A percentile compares a stretch with the other conserved stretches of the same genome.
phyloP scores from a whole-genome alignment of 306 rosid species.

The Lagenaria siceraria region DNA sequence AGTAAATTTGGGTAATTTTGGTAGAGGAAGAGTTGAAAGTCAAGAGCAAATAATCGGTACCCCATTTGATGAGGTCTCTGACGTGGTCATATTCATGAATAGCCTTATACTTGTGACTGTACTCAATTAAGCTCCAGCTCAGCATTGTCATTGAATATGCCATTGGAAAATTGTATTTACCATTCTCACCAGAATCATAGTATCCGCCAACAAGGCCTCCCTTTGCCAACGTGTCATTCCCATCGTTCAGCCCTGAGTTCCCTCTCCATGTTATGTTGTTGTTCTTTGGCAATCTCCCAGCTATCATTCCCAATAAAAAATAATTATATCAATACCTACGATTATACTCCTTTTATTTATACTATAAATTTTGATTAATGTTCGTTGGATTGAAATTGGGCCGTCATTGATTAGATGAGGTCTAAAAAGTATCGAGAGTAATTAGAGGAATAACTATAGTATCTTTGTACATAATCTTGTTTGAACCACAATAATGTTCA shows the following conservation, averaged over 20 bases:
- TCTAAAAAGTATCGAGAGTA: too few species aligned
- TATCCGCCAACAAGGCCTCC: conserved; percentile 53
- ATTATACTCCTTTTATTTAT: too few species aligned
- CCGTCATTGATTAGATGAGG: too few species aligned
- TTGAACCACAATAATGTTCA: too few species aligned
- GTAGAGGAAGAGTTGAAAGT: conserved; percentile 55
- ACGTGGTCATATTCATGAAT: conserved; percentile 26
- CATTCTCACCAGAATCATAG: conserved; percentile 66
- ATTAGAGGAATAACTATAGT: too few species aligned
- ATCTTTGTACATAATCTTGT: too few species aligned
- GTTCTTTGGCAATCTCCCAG: conserved; percentile 32
- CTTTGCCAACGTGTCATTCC: conserved; percentile 20
- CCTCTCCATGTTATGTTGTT: conserved; percentile 50
- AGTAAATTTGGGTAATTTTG: conserved; percentile 29
- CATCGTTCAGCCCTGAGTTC: conserved; percentile 45
- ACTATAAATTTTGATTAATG: too few species aligned
- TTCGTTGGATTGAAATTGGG: too few species aligned
- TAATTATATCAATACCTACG: too few species aligned
- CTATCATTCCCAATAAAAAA: neutral
- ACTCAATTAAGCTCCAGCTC: conserved; percentile 58
- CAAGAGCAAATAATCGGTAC: conserved; percentile 50
- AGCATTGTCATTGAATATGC: conserved; percentile 58
- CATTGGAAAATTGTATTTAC: conserved; percentile 51
- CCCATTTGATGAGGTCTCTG: conserved; percentile 47
- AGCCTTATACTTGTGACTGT: conserved; percentile 17